Evolutionary conservation across 177 flowering plant species (phyloP).

Genomic region (Vitis hybrid): DNA sequence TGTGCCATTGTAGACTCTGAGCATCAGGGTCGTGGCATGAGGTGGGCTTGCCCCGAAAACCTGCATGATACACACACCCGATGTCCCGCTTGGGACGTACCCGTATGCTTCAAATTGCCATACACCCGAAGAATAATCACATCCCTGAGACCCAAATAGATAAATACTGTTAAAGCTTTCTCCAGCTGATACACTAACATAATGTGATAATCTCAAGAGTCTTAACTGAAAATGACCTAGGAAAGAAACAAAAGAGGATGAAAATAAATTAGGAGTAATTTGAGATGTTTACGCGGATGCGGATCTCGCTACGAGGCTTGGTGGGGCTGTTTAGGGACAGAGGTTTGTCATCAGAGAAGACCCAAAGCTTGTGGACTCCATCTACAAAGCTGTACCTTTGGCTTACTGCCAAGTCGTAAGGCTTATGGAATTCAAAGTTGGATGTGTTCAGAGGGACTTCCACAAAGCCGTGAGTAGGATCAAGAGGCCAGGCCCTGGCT

Average conservation of each 20-base stretch:
- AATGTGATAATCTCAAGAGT: too few relatives aligned
- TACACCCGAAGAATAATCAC: slow-evolving; percentile 43
- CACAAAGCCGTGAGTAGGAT: slow-evolving; percentile 31
- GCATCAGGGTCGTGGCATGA: slow-evolving; percentile 42
- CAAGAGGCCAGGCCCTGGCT: neutral
- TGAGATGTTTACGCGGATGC: slow-evolving; percentile 3
- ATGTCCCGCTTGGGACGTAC: slow-evolving; percentile 42
- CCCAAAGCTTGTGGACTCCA: slow-evolving; percentile 36
- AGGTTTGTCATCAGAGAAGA: slow-evolving; percentile 33
- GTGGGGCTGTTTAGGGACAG: slow-evolving; percentile 25
- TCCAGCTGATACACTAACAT: neutral
- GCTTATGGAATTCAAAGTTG: slow-evolving; percentile 21
- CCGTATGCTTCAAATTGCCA: slow-evolving; percentile 62
- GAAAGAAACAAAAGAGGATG: too few relatives aligned
- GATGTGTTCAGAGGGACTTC: slow-evolving; percentile 21
- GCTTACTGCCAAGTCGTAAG: neutral
- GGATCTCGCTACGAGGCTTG: slow-evolving; percentile 28
- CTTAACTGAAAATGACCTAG: too few relatives aligned
- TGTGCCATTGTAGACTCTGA: slow-evolving; percentile 35
- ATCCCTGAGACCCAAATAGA: slow-evolving; percentile 27
- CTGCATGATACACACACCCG: slow-evolving; percentile 60
- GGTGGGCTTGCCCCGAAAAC: slow-evolving; percentile 33
- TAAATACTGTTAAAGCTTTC: too few relatives aligned
- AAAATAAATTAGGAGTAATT: neutral
- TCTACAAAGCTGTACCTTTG: slow-evolving; percentile 27